Evolutionary conservation across 2,329 filamentous ascomycete species (phyloP), one percentile per base, ranked within the genome.

Genomic region (Trichophyton simii): DNA sequence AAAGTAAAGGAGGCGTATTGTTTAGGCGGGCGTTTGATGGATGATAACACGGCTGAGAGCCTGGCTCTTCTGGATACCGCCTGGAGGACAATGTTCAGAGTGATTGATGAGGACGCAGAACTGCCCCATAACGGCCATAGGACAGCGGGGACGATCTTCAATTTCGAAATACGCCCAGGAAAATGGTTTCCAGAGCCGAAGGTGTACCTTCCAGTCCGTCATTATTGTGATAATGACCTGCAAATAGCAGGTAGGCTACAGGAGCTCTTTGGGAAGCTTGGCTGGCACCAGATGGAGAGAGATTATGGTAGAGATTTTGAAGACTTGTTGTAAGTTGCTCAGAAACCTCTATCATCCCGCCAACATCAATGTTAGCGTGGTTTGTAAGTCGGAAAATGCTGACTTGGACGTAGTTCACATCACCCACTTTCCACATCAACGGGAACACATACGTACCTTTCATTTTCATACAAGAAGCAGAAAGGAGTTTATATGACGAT

Each of bases 141-240:
- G 34, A 41, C 57, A 22, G 57, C 57, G 2, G 57, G 57, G n/a
- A 58, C 57, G 3, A 58, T 58, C 11, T 58, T 58, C 7, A 58
- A 58, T 20, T 58, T 58, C 20, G 57, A 58, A 28, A 18, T 58
- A 22, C 57, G 57, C 15, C 57, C 57, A 1, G 57, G 57, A 38
- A 31, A 58, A 38, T 58, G 28, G 57, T 58, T 58, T 28, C 57
- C 57, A 41, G 57, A 58, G 20, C 57, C 57, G 7, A 58, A 58
- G 20, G n/a, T 58, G 15, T 58, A 58, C 41, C 8, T 58, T 3
- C 57, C 57, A 8, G 31, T 58, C 1, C 31, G 57, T n/a, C 31
- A 58, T 58, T 41, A 58, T 25, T 58, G 57, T 15, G 34, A 38
- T 9, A 58, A 22, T 58, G 57, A 58, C 20, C 13, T 42, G 31